phyloP scores from a whole-genome alignment of 208 protist species.

The Trypanosoma melophagium region DNA sequence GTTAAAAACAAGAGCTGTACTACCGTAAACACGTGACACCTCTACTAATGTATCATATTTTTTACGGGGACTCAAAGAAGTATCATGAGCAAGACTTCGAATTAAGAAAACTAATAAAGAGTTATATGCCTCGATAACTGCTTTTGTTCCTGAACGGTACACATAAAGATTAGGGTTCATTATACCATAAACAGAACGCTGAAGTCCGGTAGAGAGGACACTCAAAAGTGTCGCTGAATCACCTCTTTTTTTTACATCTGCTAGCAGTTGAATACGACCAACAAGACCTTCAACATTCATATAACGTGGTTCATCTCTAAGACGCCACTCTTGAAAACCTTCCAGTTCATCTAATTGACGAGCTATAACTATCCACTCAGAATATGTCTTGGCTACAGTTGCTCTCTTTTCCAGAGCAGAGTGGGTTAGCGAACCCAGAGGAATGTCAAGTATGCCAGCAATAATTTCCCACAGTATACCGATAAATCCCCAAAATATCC shows the following conservation, averaged over 20 bases:
- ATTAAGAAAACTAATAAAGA: constrained; percentile 49
- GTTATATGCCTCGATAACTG: constrained; percentile 69
- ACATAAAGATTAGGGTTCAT: constrained; percentile 49
- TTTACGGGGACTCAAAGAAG: constrained; percentile 11
- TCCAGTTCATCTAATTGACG: constrained; percentile 56
- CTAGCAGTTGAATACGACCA: constrained; percentile 39
- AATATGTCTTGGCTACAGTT: constrained; percentile 30
- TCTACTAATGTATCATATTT: constrained; percentile 41
- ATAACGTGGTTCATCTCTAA: constrained; percentile 31
- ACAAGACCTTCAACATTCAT: constrained; percentile 56
- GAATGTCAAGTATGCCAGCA: constrained; percentile 48
- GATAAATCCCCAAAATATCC: constrained; percentile 11
- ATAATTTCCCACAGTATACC: constrained; percentile 33
- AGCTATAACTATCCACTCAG: constrained; percentile 47
- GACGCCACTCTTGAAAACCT: constrained; percentile 51
- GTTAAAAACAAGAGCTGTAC: constrained; percentile 59
- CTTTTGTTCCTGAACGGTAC: constrained; percentile 70
- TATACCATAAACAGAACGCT: constrained; percentile 60
- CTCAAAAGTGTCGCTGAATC: constrained; percentile 34
- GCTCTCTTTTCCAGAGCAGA: constrained; percentile 28
- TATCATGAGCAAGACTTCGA: constrained; percentile 14
- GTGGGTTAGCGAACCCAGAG: constrained; percentile 34
- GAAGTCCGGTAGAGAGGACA: constrained; percentile 40
- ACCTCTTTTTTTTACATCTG: constrained; percentile 39
- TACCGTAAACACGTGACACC: constrained; percentile 47